Base-by-base conservation (phyloP, 108 stramenopile species). In the Stephanodiscus minutulus region DNA sequence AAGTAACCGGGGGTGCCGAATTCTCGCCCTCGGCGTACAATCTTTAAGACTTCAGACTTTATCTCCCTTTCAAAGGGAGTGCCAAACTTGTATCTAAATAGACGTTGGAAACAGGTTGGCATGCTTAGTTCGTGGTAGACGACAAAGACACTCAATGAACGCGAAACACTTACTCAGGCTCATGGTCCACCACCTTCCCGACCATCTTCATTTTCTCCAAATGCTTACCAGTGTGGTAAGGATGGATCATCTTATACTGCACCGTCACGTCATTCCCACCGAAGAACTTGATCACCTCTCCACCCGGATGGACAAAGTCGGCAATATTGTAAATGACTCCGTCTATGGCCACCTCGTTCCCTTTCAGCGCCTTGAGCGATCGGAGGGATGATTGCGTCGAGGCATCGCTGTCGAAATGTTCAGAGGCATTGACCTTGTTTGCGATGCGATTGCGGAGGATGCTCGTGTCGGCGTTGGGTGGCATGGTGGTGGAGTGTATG, bases 191-290 rank as follows among this genome's bases (percentile, higher is more conserved):
- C 44, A 92, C 83, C 33, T 66, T 86, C 6, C 92, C 92, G 28
- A 93, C 92, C n/a, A 15, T 48, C 72, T 81, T 88, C 92, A 96
- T 91, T 81, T 96, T 96, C 71, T 92, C 89, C 69, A 96, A 68
- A 72, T 89, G 86, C 86, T 93, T 91, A 27, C 66, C 55, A 9
- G 91, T 92, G 73, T 93, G 95, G 60, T 92, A 83, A 25, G 89
- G 91, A 79, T 96, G 95, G 60, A 96, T 93, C 95, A 96, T 96
- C 61, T 87, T 88, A 67, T 96, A 96, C 70, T 90, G 87, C 13
- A 89, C 85, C 20, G 95, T 90, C 8, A 92, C 95, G 77, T 96
- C 95, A 62, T 96, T 93, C 22, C 88, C 91, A 59, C 88, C 91
- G 65, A 89, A 89, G 20, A 88, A 33, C 21, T 75, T 53, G 53